Evolutionary conservation across 257 asterid species (phyloP).

Genomic region (Sherardia arvensis): DNA sequence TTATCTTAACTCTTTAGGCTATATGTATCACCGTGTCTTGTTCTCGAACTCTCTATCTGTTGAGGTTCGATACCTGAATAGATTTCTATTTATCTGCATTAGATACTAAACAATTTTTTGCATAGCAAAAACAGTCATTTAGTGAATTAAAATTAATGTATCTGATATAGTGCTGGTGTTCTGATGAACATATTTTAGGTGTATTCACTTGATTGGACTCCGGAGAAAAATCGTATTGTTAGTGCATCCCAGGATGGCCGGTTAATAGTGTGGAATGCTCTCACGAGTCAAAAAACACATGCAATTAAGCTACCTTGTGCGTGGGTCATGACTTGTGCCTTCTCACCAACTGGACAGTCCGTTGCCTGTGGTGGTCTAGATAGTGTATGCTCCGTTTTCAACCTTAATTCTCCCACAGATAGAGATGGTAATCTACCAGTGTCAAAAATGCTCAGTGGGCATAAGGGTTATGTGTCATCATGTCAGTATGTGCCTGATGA

Average conservation of each 20-base stretch:
- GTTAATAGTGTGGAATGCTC: conserved; percentile 96
- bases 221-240: conserved; percentile 88
- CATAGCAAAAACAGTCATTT: neutral
- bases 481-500: conserved; percentile 96
- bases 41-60: neutral
- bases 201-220: conserved; percentile 95
- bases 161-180: conserved; percentile 1
- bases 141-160: neutral
- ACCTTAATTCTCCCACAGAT: conserved; percentile 77
- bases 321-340: conserved; percentile 98
- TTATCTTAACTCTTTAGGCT: too few relatives aligned
- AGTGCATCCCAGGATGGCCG: conserved; percentile 99
- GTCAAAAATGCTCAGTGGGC: conserved; percentile 79
- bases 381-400: conserved; percentile 87
- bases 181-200: conserved; percentile 40
- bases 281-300: conserved; percentile 96
- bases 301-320: conserved; percentile 94
- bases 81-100: neutral
- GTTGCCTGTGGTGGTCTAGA: conserved; percentile 98
- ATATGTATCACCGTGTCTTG: neutral
- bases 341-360: conserved; percentile 85
- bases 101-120: neutral
- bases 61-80: too few relatives aligned
- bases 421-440: conserved; percentile 81
- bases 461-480: conserved; percentile 89